These are phyloP conservation scores for Petunia axillaris DNA, from an alignment of 257 asterid genomes.

Conservation along the genomic window DNA sequence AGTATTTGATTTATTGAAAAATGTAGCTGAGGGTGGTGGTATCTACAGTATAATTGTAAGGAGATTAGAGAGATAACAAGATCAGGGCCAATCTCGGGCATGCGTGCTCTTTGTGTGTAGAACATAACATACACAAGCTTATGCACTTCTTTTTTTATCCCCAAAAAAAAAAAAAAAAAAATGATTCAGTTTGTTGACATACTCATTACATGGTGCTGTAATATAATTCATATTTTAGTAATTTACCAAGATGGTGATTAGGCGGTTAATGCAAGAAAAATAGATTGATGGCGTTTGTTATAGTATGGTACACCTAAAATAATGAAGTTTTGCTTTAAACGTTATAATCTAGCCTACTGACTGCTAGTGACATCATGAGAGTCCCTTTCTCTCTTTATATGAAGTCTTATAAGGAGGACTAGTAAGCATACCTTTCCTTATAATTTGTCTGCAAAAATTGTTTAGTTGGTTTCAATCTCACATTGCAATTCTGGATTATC, in stretches of 20 bases:
- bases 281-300: not conserved
- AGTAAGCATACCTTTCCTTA: not conserved
- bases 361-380: not conserved
- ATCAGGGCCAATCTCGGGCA: not conserved
- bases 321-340: too few species aligned
- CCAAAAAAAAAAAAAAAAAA: too few species aligned
- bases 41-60: not conserved
- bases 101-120: not conserved
- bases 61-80: not conserved
- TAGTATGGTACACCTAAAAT: not conserved
- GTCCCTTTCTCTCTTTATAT: not conserved
- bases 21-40: not conserved
- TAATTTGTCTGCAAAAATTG: not conserved
- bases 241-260: not conserved
- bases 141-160: too few species aligned
- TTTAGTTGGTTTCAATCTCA: not conserved
- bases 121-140: not conserved
- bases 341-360: not conserved
- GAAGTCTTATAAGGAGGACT: not conserved
- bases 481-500: not conserved
- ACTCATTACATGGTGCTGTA: not conserved
- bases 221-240: not conserved
- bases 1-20: not conserved
- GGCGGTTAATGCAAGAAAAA: not conserved
- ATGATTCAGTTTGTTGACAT: too few species aligned